Conservation (phyloP, 495 filamentous ascomycete genomes). For the Astrothelium macrocarpum region DNA sequence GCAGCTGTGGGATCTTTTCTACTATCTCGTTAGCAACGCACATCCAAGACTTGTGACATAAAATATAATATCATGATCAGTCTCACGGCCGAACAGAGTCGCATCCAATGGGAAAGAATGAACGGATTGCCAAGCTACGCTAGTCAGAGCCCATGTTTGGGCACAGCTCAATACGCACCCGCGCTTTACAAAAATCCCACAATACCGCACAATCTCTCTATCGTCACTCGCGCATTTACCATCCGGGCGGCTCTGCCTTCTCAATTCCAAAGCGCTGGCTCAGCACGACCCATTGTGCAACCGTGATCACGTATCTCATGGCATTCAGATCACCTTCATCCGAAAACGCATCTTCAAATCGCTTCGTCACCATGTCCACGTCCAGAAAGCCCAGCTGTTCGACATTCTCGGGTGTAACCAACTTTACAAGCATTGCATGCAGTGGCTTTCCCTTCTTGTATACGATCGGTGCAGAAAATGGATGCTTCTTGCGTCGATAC, state of each 20-base stretch:
- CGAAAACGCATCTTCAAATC: slow-evolving; percentile 31
- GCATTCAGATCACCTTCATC: slow-evolving; percentile 16
- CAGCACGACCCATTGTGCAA: slow-evolving; percentile 23
- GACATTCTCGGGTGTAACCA: slow-evolving; percentile 35
- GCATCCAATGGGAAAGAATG: no score
- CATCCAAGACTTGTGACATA: no score
- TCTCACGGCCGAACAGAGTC: no score
- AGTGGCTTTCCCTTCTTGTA: slow-evolving; percentile 27
- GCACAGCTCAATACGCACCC: no score
- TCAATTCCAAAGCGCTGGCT: slow-evolving; percentile 19
- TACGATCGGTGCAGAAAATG: slow-evolving; percentile 5
- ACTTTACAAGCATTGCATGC: slow-evolving; percentile 24
- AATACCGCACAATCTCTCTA: no score
- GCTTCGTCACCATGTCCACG: slow-evolving; percentile 20
- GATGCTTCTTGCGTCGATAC: slow-evolving; percentile 1
- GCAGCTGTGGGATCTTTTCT: no score
- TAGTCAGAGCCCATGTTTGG: no score
- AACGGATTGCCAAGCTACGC: no score
- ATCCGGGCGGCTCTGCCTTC: slow-evolving; percentile 9
- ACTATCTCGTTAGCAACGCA: no score
- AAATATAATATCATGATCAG: no score
- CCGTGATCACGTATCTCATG: slow-evolving; percentile 17
- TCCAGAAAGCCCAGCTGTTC: slow-evolving; percentile 38
- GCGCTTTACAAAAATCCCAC: no score
- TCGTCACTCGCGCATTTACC: background rate